phyloP scores from a whole-genome alignment of 495 filamentous ascomycete species.

The Tuber borchii region DNA sequence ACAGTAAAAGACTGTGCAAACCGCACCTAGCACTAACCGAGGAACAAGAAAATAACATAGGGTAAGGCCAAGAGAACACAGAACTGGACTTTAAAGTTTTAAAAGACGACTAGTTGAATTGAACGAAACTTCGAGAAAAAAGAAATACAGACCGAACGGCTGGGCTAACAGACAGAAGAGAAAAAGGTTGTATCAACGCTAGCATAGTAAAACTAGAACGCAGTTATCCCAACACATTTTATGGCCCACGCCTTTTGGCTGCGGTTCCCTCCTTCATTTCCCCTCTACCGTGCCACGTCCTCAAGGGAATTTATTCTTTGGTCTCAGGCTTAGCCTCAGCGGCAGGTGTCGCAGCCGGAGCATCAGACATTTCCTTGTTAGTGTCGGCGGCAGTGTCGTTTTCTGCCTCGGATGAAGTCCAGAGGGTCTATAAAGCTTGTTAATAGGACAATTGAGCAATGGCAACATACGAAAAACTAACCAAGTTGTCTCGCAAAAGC shows the following conservation, averaged over 20 bases:
- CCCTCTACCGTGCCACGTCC: slow-evolving; percentile 9
- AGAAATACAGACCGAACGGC: slow-evolving; percentile 30
- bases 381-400: slow-evolving; percentile 58
- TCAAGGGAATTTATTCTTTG: slow-evolving; percentile 28
- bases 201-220: slow-evolving; percentile 35
- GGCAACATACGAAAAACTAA: slow-evolving; percentile 49
- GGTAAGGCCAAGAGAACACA: slow-evolving; percentile 26
- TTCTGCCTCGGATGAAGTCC: slow-evolving; percentile 98
- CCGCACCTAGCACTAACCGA: slow-evolving; percentile 33
- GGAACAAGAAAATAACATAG: slow-evolving; percentile 32
- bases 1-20: slow-evolving; percentile 24
- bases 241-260: slow-evolving; percentile 36
- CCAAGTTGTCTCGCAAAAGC: slow-evolving; percentile 95
- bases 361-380: slow-evolving; percentile 53
- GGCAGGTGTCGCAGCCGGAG: slow-evolving; percentile 47
- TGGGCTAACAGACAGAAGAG: slow-evolving; percentile 35
- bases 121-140: slow-evolving; percentile 32
- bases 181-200: slow-evolving; percentile 34
- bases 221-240: slow-evolving; percentile 36
- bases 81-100: slow-evolving; percentile 33
- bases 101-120: slow-evolving; percentile 38
- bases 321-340: slow-evolving; percentile 57
- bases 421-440: slow-evolving; percentile 69
- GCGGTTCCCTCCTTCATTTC: neutral
- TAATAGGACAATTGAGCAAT: slow-evolving; percentile 27